Base-by-base conservation (phyloP, 192 early-diverging fungal genomes). In the Coemansia sp. region DNA sequence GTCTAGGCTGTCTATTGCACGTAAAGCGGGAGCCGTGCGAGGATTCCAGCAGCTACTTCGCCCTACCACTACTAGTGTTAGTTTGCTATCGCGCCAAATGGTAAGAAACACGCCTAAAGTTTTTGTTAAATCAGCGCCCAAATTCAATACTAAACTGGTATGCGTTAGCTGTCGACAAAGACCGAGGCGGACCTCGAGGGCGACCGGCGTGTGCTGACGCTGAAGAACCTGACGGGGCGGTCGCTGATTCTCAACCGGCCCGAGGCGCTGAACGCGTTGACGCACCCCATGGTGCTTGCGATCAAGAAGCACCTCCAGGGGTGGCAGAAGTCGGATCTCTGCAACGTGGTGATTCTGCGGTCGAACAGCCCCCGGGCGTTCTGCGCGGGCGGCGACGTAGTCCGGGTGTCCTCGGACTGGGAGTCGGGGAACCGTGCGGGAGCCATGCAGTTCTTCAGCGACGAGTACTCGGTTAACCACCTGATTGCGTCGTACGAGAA, bases 381-480 rank as follows among this genome's bases (percentile, higher is more conserved):
- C 73, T 99, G 95, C 72, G 94, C 97, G 41, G 96, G 97, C 37
- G 93, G 91, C 27, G 93, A 94, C 66, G 91, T 94, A 17, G 86
- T 84, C 60, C 36, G 67, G 59, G 87, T 89, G 17, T 84, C 89
- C 37, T 75, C 85, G 48, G 62, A 71, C 24, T 83, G 83, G 56
- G 45, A 71, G 36, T 35, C 17, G 6, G 78, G 77, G 17, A 73
- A 83, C 48, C 59, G 78, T 0, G 35, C 53, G 9, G 67, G 73
- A 0, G 91, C 92, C 3, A 65, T 94, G 62, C 73, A 78, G 65
- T 98, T 98, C 74, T 96, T 99, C 69, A 86, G 93, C 67, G 87
- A 91, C 63, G 95, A 99, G 81, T 99, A 98, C 78, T 81, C 85
- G 70, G 75, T 97, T 61, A 93, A 98, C 85, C 94, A 99, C 79